phyloP scores from a whole-genome alignment of 1,139 yeast species.

The Pichia sp. region DNA sequence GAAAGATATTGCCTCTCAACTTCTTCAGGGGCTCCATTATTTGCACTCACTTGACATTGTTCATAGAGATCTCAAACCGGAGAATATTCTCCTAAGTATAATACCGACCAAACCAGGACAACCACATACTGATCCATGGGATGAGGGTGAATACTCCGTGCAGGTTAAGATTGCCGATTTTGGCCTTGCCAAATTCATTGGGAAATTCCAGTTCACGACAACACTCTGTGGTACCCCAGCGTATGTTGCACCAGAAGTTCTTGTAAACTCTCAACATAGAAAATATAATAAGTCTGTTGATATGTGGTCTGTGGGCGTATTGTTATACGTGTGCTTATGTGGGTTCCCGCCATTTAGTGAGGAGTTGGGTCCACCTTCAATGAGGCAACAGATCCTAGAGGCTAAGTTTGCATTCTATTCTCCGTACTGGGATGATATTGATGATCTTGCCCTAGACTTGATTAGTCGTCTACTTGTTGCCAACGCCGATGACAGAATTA shows the following conservation, averaged over 20 bases:
- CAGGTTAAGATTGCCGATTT: slow-evolving; percentile 75
- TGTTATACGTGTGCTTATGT: slow-evolving; percentile 67
- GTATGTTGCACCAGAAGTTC: slow-evolving; percentile 75
- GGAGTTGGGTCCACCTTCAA: slow-evolving; percentile 69
- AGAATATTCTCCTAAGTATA: slow-evolving; percentile 60
- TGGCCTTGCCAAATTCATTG: slow-evolving; percentile 73
- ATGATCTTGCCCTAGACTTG: slow-evolving; percentile 57
- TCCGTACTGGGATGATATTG: slow-evolving; percentile 72
- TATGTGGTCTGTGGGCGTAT: slow-evolving; percentile 75
- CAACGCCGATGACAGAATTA: slow-evolving; percentile 47
- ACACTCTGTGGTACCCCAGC: slow-evolving; percentile 83
- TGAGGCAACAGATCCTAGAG: slow-evolving; percentile 63
- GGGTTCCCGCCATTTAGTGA: slow-evolving; percentile 86
- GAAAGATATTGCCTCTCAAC: slow-evolving; percentile 50
- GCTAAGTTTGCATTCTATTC: slow-evolving; percentile 70
- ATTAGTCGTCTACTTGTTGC: slow-evolving; percentile 55
- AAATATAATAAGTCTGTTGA: slow-evolving; percentile 68
- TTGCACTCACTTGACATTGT: slow-evolving; percentile 59
- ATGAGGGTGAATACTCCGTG: slow-evolving; percentile 51
- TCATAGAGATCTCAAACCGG: slow-evolving; percentile 76
- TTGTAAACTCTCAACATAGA: slow-evolving; percentile 38
- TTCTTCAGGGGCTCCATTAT: slow-evolving; percentile 55
- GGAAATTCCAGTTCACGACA: slow-evolving; percentile 67
- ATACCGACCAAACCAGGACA: slow-evolving; percentile 34
- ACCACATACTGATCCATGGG: slow-evolving; percentile 64